Conservation (phyloP, 2,329 filamentous ascomycete genomes). For the Tolypocladium sp. region DNA sequence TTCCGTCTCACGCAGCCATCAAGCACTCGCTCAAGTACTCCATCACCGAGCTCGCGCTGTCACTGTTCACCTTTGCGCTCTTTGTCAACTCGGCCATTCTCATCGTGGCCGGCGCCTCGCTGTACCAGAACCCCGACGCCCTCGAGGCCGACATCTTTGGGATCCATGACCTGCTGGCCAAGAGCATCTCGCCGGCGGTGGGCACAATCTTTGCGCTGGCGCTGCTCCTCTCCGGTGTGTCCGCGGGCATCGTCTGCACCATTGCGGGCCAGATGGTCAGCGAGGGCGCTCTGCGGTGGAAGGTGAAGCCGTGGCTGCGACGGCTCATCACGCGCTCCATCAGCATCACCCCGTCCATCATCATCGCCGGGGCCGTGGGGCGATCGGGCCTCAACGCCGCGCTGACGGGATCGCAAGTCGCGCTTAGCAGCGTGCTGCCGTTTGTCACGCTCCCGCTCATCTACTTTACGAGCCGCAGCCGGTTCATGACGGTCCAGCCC, state of each 20-base stretch:
- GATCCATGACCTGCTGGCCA: conserved; percentile 65
- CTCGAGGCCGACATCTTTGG: conserved; percentile 69
- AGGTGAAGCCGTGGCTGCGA: conserved; percentile 66
- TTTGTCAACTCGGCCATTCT: conserved; percentile 80
- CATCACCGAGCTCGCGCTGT: conserved; percentile 59
- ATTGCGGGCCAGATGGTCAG: conserved; percentile 85
- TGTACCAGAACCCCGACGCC: conserved; percentile 55
- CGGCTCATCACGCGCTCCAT: conserved; percentile 69
- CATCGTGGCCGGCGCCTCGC: conserved; percentile 69
- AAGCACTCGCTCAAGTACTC: conserved; percentile 65
- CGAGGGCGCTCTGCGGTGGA: conserved; percentile 73
- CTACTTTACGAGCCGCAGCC: conserved; percentile 71
- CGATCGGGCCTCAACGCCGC: conserved; percentile 60
- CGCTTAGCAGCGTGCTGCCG: conserved; percentile 67
- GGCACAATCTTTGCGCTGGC: conserved; percentile 80
- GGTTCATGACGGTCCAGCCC: conserved; percentile 66
- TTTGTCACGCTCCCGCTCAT: conserved; percentile 78
- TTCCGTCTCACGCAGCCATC: conserved; percentile 65
- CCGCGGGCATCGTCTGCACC: conserved; percentile 79
- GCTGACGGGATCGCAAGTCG: conserved; percentile 69
- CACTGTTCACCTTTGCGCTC: conserved; percentile 73
- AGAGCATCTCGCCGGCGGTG: conserved; percentile 62
- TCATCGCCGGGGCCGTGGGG: conserved; percentile 74
- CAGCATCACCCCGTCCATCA: conserved; percentile 72
- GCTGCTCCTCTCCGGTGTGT: conserved; percentile 69